Percentiles rank a stretch among this genome's conserved stretches.
Conservation (phyloP, 805 yeast species). For the Tetrapisispora pingtungensis region DNA sequence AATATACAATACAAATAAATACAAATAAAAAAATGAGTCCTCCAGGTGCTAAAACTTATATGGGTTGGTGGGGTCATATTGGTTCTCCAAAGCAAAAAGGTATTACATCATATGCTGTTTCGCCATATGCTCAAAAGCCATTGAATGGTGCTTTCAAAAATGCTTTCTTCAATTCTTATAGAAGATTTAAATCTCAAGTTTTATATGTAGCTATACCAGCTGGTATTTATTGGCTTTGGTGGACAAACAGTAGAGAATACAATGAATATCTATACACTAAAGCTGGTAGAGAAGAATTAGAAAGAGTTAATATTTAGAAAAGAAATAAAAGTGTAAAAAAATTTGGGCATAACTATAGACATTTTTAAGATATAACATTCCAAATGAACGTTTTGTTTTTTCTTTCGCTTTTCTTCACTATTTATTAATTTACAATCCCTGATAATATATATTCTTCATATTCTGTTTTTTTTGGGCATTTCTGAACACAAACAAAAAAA, state of each 20-base stretch:
- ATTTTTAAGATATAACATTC: too few species aligned
- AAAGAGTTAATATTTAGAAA: conserved; percentile 34
- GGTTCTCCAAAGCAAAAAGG: conserved; percentile 84
- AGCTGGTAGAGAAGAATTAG: conserved; percentile 94
- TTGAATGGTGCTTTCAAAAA: conserved; percentile 76
- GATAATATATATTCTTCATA: too few species aligned
- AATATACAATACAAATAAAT: neutral
- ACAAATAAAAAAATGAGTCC: conserved; percentile 43
- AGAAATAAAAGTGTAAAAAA: too few species aligned
- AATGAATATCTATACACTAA: conserved; percentile 91
- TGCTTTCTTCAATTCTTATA: conserved; percentile 85
- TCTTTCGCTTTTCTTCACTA: too few species aligned
- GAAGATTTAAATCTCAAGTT: conserved; percentile 84
- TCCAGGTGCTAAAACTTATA: conserved; percentile 63
- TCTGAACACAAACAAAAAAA: too few species aligned
- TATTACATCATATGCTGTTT: conserved; percentile 77
- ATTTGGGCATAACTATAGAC: too few species aligned
- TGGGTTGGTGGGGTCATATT: conserved; percentile 97
- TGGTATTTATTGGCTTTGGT: conserved; percentile 70
- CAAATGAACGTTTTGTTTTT: too few species aligned
- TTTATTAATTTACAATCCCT: too few species aligned
- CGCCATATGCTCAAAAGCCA: conserved; percentile 91
- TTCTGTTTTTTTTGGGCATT: too few species aligned
- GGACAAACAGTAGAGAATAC: conserved; percentile 82
- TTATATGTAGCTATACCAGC: conserved; percentile 72